A percentile compares a stretch with the other conserved stretches of the same genome.
phyloP scores from a whole-genome alignment of 1,284 basidiomycete species.

The Heliocybe sulcata region DNA sequence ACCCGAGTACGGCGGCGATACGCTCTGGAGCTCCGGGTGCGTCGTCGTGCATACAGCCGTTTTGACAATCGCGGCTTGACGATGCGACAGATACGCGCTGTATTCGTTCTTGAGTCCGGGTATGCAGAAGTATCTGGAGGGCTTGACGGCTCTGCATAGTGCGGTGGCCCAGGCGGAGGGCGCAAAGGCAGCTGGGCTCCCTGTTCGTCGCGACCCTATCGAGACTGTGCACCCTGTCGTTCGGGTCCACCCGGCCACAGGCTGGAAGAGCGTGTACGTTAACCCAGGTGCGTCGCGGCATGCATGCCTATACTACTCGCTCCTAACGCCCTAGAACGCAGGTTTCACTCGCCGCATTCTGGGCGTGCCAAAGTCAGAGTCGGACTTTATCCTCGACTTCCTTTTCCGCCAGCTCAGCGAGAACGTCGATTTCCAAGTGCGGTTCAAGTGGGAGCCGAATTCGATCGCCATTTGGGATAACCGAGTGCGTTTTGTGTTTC shows the following conservation, averaged over 20 bases:
- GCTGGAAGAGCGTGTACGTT: conserved; percentile 74
- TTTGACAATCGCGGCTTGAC: background rate
- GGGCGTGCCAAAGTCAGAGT: conserved; percentile 75
- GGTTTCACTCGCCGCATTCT: conserved; percentile 68
- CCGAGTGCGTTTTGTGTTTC: conserved; percentile 33
- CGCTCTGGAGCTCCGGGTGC: conserved; percentile 63
- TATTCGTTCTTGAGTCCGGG: conserved; percentile 67
- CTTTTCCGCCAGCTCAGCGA: conserved; percentile 65
- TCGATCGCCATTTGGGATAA: conserved; percentile 73
- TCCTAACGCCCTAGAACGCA: conserved; percentile 14
- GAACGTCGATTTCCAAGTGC: conserved; percentile 66
- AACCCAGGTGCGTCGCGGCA: conserved; percentile 38
- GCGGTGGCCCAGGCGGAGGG: conserved; percentile 64
- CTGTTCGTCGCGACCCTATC: conserved; percentile 58
- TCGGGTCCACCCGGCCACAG: conserved; percentile 73
- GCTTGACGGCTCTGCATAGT: conserved; percentile 59
- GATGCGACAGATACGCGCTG: conserved; percentile 42
- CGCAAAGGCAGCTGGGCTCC: conserved; percentile 53
- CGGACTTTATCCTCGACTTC: conserved; percentile 63
- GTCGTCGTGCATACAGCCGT: conserved; percentile 10
- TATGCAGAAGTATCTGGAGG: conserved; percentile 62
- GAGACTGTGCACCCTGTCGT: conserved; percentile 67
- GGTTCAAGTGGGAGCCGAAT: conserved; percentile 65
- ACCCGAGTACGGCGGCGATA: conserved; percentile 64
- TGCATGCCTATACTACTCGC: background rate